These are phyloP conservation scores for Aspergillus sp. DNA, from an alignment of 2,329 filamentous ascomycete species.

Conservation along the genomic window DNA sequence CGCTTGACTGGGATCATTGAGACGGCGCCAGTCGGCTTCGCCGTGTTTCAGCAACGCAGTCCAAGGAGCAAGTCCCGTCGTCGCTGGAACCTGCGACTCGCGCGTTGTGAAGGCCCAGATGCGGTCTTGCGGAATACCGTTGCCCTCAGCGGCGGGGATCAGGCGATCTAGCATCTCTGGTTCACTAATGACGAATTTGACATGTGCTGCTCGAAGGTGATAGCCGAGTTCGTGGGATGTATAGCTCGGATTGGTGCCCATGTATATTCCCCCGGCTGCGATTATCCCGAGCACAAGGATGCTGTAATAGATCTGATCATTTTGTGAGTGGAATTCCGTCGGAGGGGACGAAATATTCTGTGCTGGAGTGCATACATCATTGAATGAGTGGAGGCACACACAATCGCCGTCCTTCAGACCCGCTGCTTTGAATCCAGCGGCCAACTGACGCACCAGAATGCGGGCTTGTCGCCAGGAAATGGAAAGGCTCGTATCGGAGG, in stretches of 20 bases:
- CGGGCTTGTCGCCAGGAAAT: not conserved
- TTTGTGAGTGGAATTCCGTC: too few relatives aligned
- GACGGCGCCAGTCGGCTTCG: not conserved
- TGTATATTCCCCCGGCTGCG: slow-evolving; percentile 26
- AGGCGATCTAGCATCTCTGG: not conserved
- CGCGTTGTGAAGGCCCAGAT: slow-evolving; percentile 7
- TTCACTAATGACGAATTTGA: slow-evolving; percentile 11
- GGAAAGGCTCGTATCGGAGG: not conserved
- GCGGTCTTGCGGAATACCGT: not conserved
- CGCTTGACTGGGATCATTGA: not conserved
- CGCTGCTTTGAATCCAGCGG: not conserved
- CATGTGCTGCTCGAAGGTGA: slow-evolving; percentile 5
- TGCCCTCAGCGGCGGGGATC: slow-evolving; percentile 8
- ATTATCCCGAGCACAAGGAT: slow-evolving; percentile 20
- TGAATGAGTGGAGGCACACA: slow-evolving; percentile 16
- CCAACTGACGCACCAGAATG: not conserved
- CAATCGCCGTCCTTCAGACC: slow-evolving; percentile 15
- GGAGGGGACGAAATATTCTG: too few relatives aligned
- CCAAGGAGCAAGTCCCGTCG: not conserved
- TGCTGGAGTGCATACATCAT: slow-evolving; percentile 1
- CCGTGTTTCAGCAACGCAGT: not conserved
- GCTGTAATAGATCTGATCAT: slow-evolving; percentile 5
- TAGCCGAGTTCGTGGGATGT: slow-evolving; percentile 21
- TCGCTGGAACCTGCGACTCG: not conserved
- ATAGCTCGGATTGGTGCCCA: slow-evolving; percentile 27